Evolutionary conservation across 768 basidiomycete genomes (phyloP), one percentile per base, ranked within the genome.

Genomic region (Collybiopsis confluens): DNA sequence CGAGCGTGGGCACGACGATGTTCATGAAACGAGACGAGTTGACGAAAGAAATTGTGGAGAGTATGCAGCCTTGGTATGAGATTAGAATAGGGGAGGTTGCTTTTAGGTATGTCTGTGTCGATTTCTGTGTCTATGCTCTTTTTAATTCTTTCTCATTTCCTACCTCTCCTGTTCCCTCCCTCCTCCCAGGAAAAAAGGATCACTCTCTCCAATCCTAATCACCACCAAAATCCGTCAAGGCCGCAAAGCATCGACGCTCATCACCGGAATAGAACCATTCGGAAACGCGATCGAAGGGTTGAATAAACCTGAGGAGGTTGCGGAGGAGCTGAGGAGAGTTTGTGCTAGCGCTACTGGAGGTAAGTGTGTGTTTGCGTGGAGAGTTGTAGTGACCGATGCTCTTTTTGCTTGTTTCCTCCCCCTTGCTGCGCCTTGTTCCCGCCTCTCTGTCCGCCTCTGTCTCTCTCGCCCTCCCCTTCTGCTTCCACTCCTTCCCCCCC

Each of bases 331-430:
- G 55, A 78, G 83, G 54, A 87, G 81, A 67, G 61, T 74, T 1
- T 96, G 92, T 62, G 92, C 92, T 1, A 82, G 86, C 41, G 78
- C 90, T 9, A 89, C 93, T 4, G 85, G 88, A 41, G 81, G 90
- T 88, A 54, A 45, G 81, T 65, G 18, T 28, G n/a, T 4, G 13
- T 23, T 21, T 41, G 7, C 16, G 8, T 9, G 7, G 53, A 41
- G 23, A 36, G 54, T 15, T 21, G 27, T 16, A 52, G 7, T 21
- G 10, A 33, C n/a, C 20, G 42, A 27, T 7, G 16, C 23, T 13
- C 49, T 13, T 35, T 38, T 16, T 24, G 46, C 45, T 43, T 13
- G 30, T 49, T 20, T 41, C 15, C 21, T 45, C 16, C 1, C 16
- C 45, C 15, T 18, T 20, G 24, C n/a, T 13, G 45, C 4, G 27